Base-by-base conservation (phyloP, 1,139 yeast species). In the Petasospora rhodanensis region DNA sequence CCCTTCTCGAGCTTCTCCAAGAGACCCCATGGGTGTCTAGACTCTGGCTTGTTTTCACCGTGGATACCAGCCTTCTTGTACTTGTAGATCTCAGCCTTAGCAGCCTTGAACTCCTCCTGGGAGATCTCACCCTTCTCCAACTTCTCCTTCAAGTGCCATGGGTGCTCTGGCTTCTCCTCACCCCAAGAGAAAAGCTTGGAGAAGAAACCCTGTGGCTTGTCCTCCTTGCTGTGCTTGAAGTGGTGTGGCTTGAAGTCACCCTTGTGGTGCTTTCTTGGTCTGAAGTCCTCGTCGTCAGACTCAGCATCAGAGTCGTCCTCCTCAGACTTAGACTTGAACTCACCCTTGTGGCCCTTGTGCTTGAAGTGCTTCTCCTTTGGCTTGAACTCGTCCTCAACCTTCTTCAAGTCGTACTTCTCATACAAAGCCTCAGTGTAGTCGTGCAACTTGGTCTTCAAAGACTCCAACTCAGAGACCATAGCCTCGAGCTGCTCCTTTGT, bases 401-500 rank as follows among this genome's bases (percentile, higher is more conserved):
- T 18, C 15, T n/a, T 13, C 15, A 18, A 14, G 8, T 15, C 12
- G 14, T 31, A 10, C 28, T 32, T 36, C 12, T 24, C 23, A 16
- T 30, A 7, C 17, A 43, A 18, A 17, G 28, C 15, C 11, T 33
- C 14, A 18, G 37, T 24, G 26, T 40, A 42, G 11, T 28, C 22
- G 5, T 10, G 14, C n/a, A 45, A 16, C 26, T 39, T 9, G 8
- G 22, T 13, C 23, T 32, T 32, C 23, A 44, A 31, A 4, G 26
- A 15, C 14, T 32, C 24, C n/a, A 43, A 24, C 24, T 44, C 34
- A 6, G 25, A 18, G 16, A 42, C 22, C 19, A 37, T 18, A n/a
- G 33, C 13, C 11, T 10, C 16, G 4, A 46, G 22, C 25, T 44
- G 37, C 14, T 40, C 46, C 10, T 39, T 31, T 9, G 48, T 30